Conservation (phyloP, 2,329 filamentous ascomycete species). For the Clarireedia sp. region DNA sequence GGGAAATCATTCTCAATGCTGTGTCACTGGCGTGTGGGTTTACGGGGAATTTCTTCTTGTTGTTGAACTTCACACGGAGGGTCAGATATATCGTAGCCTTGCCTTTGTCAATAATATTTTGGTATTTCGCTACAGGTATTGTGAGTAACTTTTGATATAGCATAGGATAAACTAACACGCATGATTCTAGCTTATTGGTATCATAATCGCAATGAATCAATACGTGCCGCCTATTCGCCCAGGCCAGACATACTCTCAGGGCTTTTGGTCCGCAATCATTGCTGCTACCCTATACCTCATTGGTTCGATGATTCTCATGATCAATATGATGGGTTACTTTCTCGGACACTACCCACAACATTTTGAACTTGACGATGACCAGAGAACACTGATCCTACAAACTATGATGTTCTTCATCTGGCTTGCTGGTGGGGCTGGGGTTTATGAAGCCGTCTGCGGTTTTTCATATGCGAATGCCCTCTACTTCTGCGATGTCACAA, state of each 20-base stretch:
- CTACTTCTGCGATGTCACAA: constrained; percentile 54
- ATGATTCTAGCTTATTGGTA: constrained; percentile 42
- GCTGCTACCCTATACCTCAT: constrained; percentile 55
- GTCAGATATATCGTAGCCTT: constrained; percentile 60
- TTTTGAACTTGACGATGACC: constrained; percentile 57
- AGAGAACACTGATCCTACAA: constrained; percentile 62
- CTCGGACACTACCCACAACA: constrained; percentile 60
- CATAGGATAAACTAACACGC: constrained; percentile 1
- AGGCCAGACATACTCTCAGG: constrained; percentile 52
- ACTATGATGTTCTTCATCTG: constrained; percentile 65
- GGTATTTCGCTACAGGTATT: constrained; percentile 54
- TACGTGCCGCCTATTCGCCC: constrained; percentile 40
- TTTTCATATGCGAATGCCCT: constrained; percentile 53
- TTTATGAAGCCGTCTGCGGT: constrained; percentile 50
- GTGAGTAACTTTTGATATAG: constrained; percentile 36
- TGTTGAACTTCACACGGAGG: constrained; percentile 60
- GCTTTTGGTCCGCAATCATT: constrained; percentile 62
- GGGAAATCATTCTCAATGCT: constrained; percentile 55
- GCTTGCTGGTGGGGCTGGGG: constrained; percentile 54
- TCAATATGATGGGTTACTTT: constrained; percentile 64
- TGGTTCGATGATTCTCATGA: constrained; percentile 54
- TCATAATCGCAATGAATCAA: constrained; percentile 48
- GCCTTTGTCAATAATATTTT: constrained; percentile 59
- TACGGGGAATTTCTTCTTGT: constrained; percentile 57
- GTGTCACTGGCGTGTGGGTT: constrained; percentile 57